Evolutionary conservation across 805 yeast species (phyloP).

Genomic region (Wickerhamiella sergipiensis): DNA sequence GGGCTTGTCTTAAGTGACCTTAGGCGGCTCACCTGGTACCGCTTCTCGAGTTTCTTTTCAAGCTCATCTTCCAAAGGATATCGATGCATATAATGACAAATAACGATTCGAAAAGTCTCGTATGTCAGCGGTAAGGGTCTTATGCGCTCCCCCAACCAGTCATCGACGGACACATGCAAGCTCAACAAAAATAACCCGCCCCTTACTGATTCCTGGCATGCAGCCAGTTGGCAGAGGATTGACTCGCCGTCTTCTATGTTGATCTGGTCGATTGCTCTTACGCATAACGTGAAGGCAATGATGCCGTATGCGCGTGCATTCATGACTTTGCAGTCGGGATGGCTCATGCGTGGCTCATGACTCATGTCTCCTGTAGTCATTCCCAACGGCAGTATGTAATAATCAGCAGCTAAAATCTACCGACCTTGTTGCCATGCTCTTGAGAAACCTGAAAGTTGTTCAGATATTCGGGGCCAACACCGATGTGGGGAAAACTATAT

Average conservation of each 20-base stretch:
- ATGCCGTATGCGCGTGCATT: too few relatives aligned
- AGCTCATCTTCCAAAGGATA: background rate
- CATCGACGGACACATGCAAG: too few relatives aligned
- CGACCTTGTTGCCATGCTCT: background rate
- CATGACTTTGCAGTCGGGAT: too few relatives aligned
- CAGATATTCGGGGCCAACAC: background rate
- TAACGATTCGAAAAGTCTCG: background rate
- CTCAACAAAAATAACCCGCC: too few relatives aligned
- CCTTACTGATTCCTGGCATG: too few relatives aligned
- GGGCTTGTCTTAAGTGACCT: background rate
- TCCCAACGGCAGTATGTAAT: background rate
- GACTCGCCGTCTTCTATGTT: too few relatives aligned
- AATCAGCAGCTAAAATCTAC: background rate
- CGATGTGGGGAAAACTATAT: background rate
- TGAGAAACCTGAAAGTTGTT: background rate
- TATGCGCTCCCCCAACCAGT: too few relatives aligned
- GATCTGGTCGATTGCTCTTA: too few relatives aligned
- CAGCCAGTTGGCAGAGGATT: too few relatives aligned
- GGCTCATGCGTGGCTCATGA: background rate
- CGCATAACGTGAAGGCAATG: too few relatives aligned
- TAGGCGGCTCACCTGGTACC: background rate
- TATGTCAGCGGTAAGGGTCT: too few relatives aligned
- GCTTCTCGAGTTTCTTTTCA: background rate
- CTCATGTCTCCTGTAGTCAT: background rate
- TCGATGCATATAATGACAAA: background rate